These are phyloP conservation scores for Trichoderma erinaceum DNA, from an alignment of 495 filamentous ascomycete genomes.

Conservation along the genomic window DNA sequence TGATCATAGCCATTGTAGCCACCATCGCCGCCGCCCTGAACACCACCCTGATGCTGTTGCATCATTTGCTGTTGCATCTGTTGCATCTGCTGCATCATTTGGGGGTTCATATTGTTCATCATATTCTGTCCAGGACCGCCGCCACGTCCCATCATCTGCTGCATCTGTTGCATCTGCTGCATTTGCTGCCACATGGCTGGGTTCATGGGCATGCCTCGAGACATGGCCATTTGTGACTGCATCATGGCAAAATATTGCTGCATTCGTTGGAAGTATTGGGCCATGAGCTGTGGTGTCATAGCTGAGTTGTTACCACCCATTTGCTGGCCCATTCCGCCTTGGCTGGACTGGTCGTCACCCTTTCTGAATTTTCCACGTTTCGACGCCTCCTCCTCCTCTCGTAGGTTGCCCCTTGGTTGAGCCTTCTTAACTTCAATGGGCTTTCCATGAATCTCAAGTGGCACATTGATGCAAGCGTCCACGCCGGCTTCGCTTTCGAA, in stretches of 20 bases:
- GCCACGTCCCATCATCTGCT: slow-evolving; percentile 36
- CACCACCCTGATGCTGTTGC: slow-evolving; percentile 32
- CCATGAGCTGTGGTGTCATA: slow-evolving; percentile 95
- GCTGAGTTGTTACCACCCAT: slow-evolving; percentile 30
- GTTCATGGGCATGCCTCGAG: slow-evolving; percentile 52
- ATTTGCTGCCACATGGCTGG: slow-evolving; percentile 69
- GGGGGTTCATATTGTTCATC: slow-evolving; percentile 63
- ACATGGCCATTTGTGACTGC: slow-evolving; percentile 76
- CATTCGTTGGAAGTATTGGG: slow-evolving; percentile 95
- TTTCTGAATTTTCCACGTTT: slow-evolving; percentile 56
- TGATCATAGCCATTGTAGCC: slow-evolving; percentile 15
- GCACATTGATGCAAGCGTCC: slow-evolving; percentile 71
- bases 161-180: slow-evolving; percentile 75
- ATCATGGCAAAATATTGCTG: slow-evolving; percentile 93
- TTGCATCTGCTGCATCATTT: slow-evolving; percentile 78
- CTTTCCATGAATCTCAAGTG: slow-evolving; percentile 89
- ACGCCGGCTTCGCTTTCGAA: slow-evolving; percentile 96
- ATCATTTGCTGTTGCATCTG: slow-evolving; percentile 60
- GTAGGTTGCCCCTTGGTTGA: slow-evolving; percentile 89
- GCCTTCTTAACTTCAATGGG: slow-evolving; percentile 98
- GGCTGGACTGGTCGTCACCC: slow-evolving; percentile 43
- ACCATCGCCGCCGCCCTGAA: slow-evolving; percentile 23
- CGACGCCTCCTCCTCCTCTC: slow-evolving; percentile 77
- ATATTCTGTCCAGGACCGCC: slow-evolving; percentile 42
- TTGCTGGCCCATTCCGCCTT: slow-evolving; percentile 32